Evolutionary conservation across 2,329 filamentous ascomycete genomes (phyloP), one percentile per base, ranked within the genome.

Genomic region (Alternaria arbusti): DNA sequence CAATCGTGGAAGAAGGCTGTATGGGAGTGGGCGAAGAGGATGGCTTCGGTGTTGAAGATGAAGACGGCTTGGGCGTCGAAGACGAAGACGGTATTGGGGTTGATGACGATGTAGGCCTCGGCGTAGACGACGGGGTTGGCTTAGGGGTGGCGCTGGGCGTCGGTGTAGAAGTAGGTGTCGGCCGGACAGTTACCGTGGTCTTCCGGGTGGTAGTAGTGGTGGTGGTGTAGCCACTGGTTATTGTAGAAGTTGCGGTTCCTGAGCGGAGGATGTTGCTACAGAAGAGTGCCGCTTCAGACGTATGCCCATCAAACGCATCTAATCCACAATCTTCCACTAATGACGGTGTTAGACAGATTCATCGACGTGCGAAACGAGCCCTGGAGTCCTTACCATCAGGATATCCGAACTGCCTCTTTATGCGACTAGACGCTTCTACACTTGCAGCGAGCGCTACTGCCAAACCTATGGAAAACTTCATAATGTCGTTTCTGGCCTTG

Each of bases 261-360:
- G 68, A 70, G 17, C 64, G 70, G 45, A 78, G 50, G 17, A 77
- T 65, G 54, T 69, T 76, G 61, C 71, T 75, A 52, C 75, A 78
- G 61, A 75, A 75, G 10, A 75, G 54, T 10, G 67, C 59, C 11
- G 75, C 75, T 59, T 78, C 75, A 1, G 73, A 64, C 7, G 73
- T 73, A 58, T 77, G 74, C 11, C 74, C 75, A 20, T 67, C 65
- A 32, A 78, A 78, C n/a, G 73, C 69, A 50, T 75, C 74, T 8
- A 78, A 59, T 3, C 74, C 75, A 47, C 75, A 78, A 13, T 69
- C 57, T 25, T 23, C 49, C 13, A 75, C 73, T 75, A 45, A 25
- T 25, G n/a, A 47, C 11, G 8, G 8, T 20, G 54, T 68, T 44
- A 71, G 65, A 12, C 46, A 4, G 8, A 0, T 49, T 22, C 17